Conservation (phyloP, 371 early-diverging fungal species). For the Haplosporangium sp. region DNA sequence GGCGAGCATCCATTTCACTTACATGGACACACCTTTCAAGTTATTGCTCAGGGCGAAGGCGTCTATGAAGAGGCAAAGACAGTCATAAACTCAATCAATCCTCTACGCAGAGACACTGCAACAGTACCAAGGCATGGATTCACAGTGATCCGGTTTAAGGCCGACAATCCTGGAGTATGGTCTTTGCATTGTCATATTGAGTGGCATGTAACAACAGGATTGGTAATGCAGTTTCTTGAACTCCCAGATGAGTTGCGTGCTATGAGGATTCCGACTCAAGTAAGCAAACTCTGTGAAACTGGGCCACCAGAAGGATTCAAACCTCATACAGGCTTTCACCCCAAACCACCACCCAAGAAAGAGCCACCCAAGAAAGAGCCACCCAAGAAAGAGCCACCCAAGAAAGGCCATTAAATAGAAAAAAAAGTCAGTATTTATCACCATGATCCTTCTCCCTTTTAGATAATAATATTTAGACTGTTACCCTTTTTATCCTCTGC, state of each 20-base stretch:
- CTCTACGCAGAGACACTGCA: conserved; percentile 70
- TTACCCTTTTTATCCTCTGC: background rate
- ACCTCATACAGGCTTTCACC: conserved; percentile 31
- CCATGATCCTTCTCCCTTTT: background rate
- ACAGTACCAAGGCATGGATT: conserved; percentile 63
- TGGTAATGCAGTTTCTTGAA: conserved; percentile 54
- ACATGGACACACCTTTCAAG: conserved; percentile 60
- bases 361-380: background rate
- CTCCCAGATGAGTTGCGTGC: conserved; percentile 49
- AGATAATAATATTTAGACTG: background rate
- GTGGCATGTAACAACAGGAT: conserved; percentile 50
- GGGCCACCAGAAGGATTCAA: conserved; percentile 38
- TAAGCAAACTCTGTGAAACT: conserved; percentile 32
- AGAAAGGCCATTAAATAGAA: background rate
- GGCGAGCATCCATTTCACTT: conserved; percentile 60
- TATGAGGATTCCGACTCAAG: conserved; percentile 44
- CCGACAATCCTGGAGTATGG: conserved; percentile 66
- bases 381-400: background rate
- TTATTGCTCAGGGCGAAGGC: conserved; percentile 57
- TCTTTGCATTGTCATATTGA: conserved; percentile 61
- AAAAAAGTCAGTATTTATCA: background rate
- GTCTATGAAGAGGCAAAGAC: conserved; percentile 58
- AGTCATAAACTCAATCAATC: conserved; percentile 62
- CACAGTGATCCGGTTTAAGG: conserved; percentile 67
- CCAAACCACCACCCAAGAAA: background rate